These are phyloP conservation scores for Fusarium sp. DNA, from an alignment of 2,329 filamentous ascomycete species.

Conservation along the genomic window DNA sequence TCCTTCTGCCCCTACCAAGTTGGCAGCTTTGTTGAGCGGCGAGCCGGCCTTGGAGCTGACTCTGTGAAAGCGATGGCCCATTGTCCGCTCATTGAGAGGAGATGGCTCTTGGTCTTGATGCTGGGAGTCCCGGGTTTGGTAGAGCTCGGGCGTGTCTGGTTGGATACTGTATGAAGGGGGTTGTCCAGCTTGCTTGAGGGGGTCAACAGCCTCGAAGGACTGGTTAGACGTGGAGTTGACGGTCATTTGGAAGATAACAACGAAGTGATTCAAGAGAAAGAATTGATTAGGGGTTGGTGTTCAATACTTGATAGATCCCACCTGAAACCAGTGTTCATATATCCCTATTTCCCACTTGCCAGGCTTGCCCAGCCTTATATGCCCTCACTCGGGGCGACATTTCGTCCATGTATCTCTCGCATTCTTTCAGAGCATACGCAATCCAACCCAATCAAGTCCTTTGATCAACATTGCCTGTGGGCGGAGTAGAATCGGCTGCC, in stretches of 20 bases:
- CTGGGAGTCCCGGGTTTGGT: slow-evolving; percentile 7
- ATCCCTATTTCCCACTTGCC: not conserved
- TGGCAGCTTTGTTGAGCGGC: slow-evolving; percentile 74
- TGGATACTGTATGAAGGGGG: slow-evolving; percentile 35
- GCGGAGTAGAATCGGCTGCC: slow-evolving; percentile 1
- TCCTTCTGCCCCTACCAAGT: slow-evolving; percentile 76
- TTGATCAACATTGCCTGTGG: not conserved
- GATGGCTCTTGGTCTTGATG: not conserved
- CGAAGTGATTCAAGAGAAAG: no score
- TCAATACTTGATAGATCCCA: not conserved
- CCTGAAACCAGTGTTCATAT: not conserved
- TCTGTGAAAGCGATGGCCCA: slow-evolving; percentile 71
- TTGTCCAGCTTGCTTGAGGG: slow-evolving; percentile 40
- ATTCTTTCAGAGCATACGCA: slow-evolving; percentile 34
- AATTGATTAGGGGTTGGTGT: no score
- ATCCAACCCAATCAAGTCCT: slow-evolving; percentile 1
- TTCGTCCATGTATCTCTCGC: slow-evolving; percentile 2
- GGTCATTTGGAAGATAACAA: slow-evolving; percentile 17
- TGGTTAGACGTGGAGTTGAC: slow-evolving; percentile 28
- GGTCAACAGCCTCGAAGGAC: slow-evolving; percentile 34
- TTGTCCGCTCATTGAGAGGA: slow-evolving; percentile 47
- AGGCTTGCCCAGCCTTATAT: slow-evolving; percentile 36
- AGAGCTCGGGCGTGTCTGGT: slow-evolving; percentile 17
- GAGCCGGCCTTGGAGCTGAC: slow-evolving; percentile 72
- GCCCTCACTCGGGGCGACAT: not conserved